Evolutionary conservation across 495 filamentous ascomycete genomes (phyloP).

Genomic region (Penicillium bialowiezense): DNA sequence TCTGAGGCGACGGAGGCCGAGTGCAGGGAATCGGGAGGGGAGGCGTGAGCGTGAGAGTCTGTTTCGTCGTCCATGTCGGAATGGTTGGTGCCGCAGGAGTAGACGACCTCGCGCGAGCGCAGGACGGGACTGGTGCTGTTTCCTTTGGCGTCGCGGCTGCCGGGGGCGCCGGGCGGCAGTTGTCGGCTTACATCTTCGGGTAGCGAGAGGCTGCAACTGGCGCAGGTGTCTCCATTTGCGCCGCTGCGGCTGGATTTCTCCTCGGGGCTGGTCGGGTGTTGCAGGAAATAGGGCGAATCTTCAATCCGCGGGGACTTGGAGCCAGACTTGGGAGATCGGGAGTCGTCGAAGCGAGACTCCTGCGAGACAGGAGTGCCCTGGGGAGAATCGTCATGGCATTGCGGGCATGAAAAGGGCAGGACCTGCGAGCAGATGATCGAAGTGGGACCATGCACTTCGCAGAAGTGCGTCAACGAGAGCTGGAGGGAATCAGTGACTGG

Average conservation of each 20-base stretch:
- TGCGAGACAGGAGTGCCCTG: conserved; percentile 33
- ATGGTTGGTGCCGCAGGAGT: conserved; percentile 42
- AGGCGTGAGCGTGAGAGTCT: conserved; percentile 37
- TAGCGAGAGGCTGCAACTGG: conserved; percentile 56
- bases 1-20: conserved; percentile 47
- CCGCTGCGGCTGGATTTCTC: conserved; percentile 32
- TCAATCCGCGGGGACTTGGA: conserved; percentile 39
- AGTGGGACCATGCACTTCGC: conserved; percentile 91
- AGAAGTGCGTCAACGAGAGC: conserved; percentile 95
- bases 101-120: conserved; percentile 50
- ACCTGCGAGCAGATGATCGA: conserved; percentile 94
- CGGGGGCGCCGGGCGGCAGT: conserved; percentile 52
- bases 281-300: conserved; percentile 44
- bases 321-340: conserved; percentile 3
- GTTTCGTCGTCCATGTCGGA: conserved; percentile 38
- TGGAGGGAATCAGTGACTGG: conserved; percentile 31
- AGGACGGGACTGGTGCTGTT: conserved; percentile 57
- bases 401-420: conserved; percentile 70
- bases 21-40: conserved; percentile 43
- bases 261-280: conserved; percentile 33
- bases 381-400: conserved; percentile 55
- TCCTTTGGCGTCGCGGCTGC: conserved; percentile 47
- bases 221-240: conserved; percentile 50
- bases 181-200: conserved; percentile 53
- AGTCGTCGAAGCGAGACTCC: conserved; percentile 20